phyloP scores from a whole-genome alignment of 2,329 filamentous ascomycete species.

The Fragosphaeria purpurea region DNA sequence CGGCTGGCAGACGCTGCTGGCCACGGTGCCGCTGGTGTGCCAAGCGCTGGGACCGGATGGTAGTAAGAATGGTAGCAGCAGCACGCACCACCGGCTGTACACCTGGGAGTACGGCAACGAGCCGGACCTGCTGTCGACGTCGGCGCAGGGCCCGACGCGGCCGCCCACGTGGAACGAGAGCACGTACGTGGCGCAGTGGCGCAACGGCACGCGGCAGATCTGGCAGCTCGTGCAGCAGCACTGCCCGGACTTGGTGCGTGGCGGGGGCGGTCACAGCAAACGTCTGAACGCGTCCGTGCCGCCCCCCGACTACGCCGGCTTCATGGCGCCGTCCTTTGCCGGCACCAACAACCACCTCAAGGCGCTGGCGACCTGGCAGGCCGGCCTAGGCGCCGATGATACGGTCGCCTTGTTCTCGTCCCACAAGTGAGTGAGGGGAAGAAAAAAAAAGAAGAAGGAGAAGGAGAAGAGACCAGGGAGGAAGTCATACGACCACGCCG shows the following conservation, averaged over 20 bases:
- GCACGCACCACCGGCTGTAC: constrained; percentile 24
- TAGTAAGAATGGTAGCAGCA: too few relatives aligned
- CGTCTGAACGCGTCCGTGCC: background rate
- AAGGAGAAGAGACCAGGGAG: too few relatives aligned
- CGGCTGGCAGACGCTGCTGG: constrained; percentile 41
- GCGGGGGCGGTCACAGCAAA: constrained; percentile 27
- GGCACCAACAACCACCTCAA: constrained; percentile 42
- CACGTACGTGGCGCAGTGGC: constrained; percentile 48
- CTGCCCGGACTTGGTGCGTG: constrained; percentile 38
- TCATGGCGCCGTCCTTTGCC: constrained; percentile 49
- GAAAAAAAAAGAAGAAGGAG: too few relatives aligned
- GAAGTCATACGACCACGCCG: too few relatives aligned
- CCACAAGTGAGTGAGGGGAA: constrained; percentile 40
- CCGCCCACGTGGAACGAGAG: constrained; percentile 42
- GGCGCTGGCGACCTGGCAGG: constrained; percentile 38
- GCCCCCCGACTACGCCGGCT: constrained; percentile 26
- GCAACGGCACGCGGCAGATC: constrained; percentile 42
- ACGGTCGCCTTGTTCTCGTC: constrained; percentile 44
- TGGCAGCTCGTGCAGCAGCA: constrained; percentile 30
- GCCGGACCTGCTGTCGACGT: constrained; percentile 47
- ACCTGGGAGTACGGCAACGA: constrained; percentile 57
- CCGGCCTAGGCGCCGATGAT: constrained; percentile 38
- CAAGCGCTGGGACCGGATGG: constrained; percentile 39
- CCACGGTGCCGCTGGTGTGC: constrained; percentile 47
- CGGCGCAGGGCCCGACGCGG: constrained; percentile 40